These are phyloP conservation scores for Adansonia grandidieri DNA, from an alignment of 441 rosid species.

Conservation along the genomic window DNA sequence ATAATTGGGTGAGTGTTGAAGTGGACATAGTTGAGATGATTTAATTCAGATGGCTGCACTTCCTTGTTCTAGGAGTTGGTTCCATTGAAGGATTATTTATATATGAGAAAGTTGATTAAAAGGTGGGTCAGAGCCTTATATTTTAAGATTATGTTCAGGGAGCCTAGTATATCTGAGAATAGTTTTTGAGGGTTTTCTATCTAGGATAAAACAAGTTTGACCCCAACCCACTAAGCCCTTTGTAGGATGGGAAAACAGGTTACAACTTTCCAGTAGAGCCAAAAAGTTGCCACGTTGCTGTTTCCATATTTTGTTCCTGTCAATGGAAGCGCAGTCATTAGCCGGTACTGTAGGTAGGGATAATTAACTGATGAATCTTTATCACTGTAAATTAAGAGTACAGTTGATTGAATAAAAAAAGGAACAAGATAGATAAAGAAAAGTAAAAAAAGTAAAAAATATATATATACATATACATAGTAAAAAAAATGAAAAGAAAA, in stretches of 20 bases:
- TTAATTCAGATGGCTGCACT: not conserved
- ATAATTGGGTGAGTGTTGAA: not conserved
- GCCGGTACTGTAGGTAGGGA: not conserved
- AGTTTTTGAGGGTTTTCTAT: not conserved
- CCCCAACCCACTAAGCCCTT: not conserved
- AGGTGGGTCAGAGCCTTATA: not conserved
- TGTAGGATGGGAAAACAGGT: not conserved
- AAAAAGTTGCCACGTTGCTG: too few species aligned
- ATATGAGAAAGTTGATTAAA: constrained; percentile 12
- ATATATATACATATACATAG: too few species aligned
- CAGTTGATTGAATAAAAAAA: too few species aligned
- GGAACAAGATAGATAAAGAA: too few species aligned
- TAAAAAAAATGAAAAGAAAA: too few species aligned
- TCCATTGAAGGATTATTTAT: constrained; percentile 1
- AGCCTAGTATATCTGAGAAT: not conserved
- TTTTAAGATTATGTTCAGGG: not conserved
- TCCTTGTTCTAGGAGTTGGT: not conserved
- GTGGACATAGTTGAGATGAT: not conserved
- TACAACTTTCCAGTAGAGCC: too few species aligned
- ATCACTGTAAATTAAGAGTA: too few species aligned
- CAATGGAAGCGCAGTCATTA: not conserved
- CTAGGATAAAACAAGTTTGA: too few species aligned
- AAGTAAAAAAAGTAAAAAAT: too few species aligned
- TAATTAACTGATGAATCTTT: too few species aligned
- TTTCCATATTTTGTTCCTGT: not conserved